Evolutionary conservation across 306 rosid genomes (phyloP).

Genomic region (Luffa acutangula): DNA sequence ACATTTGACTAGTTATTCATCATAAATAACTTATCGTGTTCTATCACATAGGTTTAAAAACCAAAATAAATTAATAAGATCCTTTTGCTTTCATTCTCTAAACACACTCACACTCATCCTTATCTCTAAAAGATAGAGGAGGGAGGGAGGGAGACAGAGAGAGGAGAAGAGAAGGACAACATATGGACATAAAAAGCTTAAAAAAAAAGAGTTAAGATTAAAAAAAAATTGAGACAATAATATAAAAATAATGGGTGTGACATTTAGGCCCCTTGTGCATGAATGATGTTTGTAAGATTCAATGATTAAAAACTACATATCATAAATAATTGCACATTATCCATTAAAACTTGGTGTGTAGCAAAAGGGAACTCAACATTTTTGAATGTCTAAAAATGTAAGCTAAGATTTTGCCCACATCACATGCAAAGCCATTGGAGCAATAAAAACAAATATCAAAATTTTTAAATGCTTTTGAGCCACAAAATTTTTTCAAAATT

Average conservation of each 20-base stretch:
- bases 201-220: too few species aligned
- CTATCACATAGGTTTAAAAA: too few species aligned
- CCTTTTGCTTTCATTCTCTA: neutral
- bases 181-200: neutral
- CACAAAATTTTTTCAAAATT: neutral
- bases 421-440: neutral
- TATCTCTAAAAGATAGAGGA: neutral
- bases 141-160: neutral
- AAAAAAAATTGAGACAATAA: neutral
- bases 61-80: too few species aligned
- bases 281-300: neutral
- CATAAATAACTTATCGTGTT: neutral
- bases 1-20: too few species aligned
- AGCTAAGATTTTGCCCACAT: neutral
- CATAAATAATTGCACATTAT: neutral
- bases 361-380: neutral
- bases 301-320: neutral
- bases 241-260: constrained; percentile 2
- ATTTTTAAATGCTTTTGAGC: neutral
- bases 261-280: neutral
- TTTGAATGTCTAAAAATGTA: neutral
- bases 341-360: neutral
- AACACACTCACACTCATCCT: neutral
- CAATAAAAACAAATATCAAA: neutral
- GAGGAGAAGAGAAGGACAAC: neutral